Evolutionary conservation across 169 alveolate species (phyloP).

Genomic region (Eimeria tenella): DNA sequence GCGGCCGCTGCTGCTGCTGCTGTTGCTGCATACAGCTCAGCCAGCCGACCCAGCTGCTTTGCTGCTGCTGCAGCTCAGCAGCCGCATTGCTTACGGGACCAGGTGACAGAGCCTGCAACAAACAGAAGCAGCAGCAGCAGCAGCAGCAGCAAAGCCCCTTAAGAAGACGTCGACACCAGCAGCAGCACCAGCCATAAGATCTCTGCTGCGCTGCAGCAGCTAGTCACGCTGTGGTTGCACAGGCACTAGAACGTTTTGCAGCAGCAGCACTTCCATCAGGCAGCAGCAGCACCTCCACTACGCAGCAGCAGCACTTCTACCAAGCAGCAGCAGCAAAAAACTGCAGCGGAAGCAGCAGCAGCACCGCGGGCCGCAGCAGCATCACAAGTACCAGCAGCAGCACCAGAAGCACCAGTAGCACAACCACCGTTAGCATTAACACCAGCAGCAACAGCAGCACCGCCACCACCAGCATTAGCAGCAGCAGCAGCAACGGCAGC

Average conservation of each 20-base stretch:
- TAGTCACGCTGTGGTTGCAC: too few relatives aligned
- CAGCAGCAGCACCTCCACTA: too few relatives aligned
- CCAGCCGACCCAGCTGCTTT: neutral
- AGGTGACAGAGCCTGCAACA: slow-evolving; percentile 40
- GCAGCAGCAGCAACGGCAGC: slow-evolving; percentile 46
- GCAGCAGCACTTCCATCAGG: too few relatives aligned
- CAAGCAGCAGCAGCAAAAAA: slow-evolving; percentile 15
- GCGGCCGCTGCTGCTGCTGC: neutral
- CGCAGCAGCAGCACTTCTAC: too few relatives aligned
- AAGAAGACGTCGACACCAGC: neutral
- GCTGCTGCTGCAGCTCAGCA: slow-evolving; percentile 41
- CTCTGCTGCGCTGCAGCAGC: too few relatives aligned
- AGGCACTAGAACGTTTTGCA: too few relatives aligned
- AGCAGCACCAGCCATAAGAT: neutral
- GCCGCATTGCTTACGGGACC: slow-evolving; percentile 47
- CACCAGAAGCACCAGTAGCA: neutral
- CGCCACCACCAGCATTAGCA: neutral
- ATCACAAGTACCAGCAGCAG: neutral
- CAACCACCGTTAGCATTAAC: neutral
- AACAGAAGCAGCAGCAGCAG: slow-evolving; percentile 5
- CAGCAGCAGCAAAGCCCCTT: neutral
- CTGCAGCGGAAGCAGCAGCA: neutral
- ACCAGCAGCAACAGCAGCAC: slow-evolving; percentile 52
- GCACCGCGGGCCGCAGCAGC: neutral
- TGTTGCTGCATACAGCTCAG: neutral